A percentile compares a stretch with the other conserved stretches of the same genome.
Conservation (phyloP, 805 yeast genomes). For the Wickerhamomyces queroliae region DNA sequence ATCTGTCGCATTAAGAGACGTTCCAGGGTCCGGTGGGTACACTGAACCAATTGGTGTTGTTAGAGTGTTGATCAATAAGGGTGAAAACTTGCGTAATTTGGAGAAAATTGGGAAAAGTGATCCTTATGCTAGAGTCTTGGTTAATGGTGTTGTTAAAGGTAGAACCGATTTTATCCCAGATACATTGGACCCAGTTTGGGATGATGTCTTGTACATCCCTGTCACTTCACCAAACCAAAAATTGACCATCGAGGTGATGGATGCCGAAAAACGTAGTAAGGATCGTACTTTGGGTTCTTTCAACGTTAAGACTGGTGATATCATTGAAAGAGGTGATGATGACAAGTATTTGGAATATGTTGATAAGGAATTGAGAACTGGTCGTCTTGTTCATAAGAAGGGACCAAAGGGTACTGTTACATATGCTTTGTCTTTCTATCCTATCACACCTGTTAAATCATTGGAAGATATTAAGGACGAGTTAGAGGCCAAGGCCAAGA, state of each 20-base stretch:
- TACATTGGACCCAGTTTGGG: slow-evolving; percentile 77
- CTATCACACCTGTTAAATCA: slow-evolving; percentile 71
- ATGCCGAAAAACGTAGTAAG: slow-evolving; percentile 68
- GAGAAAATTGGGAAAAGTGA: slow-evolving; percentile 89
- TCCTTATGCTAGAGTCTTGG: slow-evolving; percentile 78
- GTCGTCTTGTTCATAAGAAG: slow-evolving; percentile 63
- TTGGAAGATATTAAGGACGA: slow-evolving; percentile 66
- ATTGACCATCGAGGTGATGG: slow-evolving; percentile 87
- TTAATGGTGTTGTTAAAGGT: slow-evolving; percentile 70
- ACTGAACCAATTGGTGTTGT: slow-evolving; percentile 94
- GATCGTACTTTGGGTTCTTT: slow-evolving; percentile 88
- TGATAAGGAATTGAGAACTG: slow-evolving; percentile 50
- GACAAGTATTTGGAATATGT: slow-evolving; percentile 58
- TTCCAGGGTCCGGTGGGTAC: slow-evolving; percentile 71
- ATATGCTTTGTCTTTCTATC: slow-evolving; percentile 78
- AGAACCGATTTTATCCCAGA: slow-evolving; percentile 68
- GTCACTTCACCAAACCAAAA: slow-evolving; percentile 79
- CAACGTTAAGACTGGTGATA: slow-evolving; percentile 58
- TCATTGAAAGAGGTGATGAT: slow-evolving; percentile 55
- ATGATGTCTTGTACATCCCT: slow-evolving; percentile 77
- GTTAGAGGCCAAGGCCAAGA: slow-evolving; percentile 34
- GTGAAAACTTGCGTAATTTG: slow-evolving; percentile 71
- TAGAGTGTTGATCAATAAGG: slow-evolving; percentile 65
- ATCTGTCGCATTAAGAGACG: slow-evolving; percentile 70
- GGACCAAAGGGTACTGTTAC: slow-evolving; percentile 81